phyloP scores from a whole-genome alignment of 75 land plant species.

The Picea glauca region DNA sequence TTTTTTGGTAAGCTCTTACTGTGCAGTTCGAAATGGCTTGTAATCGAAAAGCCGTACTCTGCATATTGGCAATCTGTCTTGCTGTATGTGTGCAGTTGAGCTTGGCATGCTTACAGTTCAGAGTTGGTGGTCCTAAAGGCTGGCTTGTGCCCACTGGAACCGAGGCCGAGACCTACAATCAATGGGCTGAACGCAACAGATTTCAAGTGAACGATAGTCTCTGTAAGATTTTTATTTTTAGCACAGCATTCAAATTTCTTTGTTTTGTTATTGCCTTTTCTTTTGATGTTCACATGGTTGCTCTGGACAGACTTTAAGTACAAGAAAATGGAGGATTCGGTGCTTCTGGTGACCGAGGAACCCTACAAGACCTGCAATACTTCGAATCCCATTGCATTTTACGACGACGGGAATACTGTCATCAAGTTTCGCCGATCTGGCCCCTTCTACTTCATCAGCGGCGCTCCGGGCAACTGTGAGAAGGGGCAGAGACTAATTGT shows the following conservation, averaged over 20 bases:
- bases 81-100: no score
- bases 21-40: no score
- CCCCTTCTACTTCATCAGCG: slow-evolving; percentile 52
- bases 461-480: slow-evolving; percentile 40
- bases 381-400: slow-evolving; percentile 15
- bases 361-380: slow-evolving; percentile 41
- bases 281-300: no score
- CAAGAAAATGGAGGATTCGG: slow-evolving; percentile 28
- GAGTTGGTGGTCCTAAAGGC: slow-evolving; percentile 43
- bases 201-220: slow-evolving; percentile 43
- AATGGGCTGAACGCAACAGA: slow-evolving; percentile 44
- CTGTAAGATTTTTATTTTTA: slow-evolving; percentile 15
- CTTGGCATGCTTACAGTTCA: slow-evolving; percentile 7
- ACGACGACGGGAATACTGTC: slow-evolving; percentile 40
- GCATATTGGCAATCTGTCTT: no score
- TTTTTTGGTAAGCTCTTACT: no score
- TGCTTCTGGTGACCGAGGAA: slow-evolving; percentile 38
- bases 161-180: slow-evolving; percentile 24
- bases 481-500: slow-evolving; percentile 47
- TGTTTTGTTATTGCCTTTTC: no score
- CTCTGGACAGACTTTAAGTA: slow-evolving; percentile 34
- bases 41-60: no score
- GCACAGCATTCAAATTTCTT: no score
- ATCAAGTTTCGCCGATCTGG: slow-evolving; percentile 34
- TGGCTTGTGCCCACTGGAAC: slow-evolving; percentile 36